Evolutionary conservation across 176 grass and related monocot species (phyloP).

Genomic region (Coix lacrymajobi): DNA sequence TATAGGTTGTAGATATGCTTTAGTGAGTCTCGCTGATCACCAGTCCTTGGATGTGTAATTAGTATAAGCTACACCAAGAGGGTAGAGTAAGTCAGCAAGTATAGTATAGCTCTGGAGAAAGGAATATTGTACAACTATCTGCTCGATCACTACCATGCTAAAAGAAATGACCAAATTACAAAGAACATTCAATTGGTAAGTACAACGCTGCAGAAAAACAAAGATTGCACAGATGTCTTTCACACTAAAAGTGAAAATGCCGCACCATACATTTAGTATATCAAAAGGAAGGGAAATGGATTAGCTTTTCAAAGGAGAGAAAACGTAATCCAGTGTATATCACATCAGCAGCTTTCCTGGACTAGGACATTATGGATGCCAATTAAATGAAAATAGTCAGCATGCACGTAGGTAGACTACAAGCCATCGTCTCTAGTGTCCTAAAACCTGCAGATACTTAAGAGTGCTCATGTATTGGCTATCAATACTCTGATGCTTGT

Average conservation of each 20-base stretch:
- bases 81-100: conserved; percentile 1
- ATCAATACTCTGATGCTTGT: not conserved
- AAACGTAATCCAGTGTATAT: not conserved
- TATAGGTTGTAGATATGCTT: conserved; percentile 96
- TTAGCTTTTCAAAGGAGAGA: not conserved
- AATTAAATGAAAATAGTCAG: not conserved
- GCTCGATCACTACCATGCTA: not conserved
- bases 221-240: not conserved
- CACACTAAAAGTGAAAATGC: not conserved
- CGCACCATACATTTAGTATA: not conserved
- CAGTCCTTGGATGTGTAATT: conserved; percentile 83
- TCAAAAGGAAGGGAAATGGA: not conserved
- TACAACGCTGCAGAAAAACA: not conserved
- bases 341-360: not conserved
- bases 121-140: not conserved
- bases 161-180: not conserved
- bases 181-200: not conserved
- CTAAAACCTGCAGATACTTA: not conserved
- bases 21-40: conserved; percentile 76
- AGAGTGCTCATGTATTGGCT: not conserved
- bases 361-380: not conserved
- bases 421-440: not conserved
- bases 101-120: not conserved
- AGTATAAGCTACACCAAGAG: conserved; percentile 77
- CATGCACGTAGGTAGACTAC: not conserved